Evolutionary conservation across 495 filamentous ascomycete genomes (phyloP).

Genomic region (Aspergillus indologenus): DNA sequence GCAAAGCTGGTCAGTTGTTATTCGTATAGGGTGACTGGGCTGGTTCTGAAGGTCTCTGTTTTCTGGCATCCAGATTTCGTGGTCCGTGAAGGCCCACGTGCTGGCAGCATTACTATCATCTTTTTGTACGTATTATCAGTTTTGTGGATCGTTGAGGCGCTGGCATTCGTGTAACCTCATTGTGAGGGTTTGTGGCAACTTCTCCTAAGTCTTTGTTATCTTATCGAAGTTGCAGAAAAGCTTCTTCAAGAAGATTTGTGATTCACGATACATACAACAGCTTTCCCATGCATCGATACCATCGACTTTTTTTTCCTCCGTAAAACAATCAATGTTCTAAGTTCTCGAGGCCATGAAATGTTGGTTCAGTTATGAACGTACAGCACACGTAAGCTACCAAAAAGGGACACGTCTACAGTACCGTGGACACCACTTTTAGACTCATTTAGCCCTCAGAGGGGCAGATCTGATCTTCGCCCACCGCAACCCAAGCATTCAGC

Average conservation of each 20-base stretch:
- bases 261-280: background rate
- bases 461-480: background rate
- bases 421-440: background rate
- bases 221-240: background rate
- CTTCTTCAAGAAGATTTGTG: background rate
- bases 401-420: background rate
- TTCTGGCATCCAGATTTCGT: background rate
- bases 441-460: background rate
- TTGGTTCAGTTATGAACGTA: too few species aligned
- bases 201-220: background rate
- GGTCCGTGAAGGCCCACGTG: constrained; percentile 2
- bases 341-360: too few species aligned
- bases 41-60: constrained; percentile 5
- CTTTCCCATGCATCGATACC: background rate
- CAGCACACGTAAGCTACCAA: background rate
- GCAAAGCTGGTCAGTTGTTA: constrained; percentile 21
- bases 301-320: background rate
- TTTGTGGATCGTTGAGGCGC: background rate
- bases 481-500: constrained; percentile 7
- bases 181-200: background rate
- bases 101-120: constrained; percentile 5
- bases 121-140: background rate
- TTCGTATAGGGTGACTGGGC: constrained; percentile 7
- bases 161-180: background rate
- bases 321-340: too few species aligned